phyloP scores from a whole-genome alignment of 345 rosid species.

The Chamaenerion angustifolium region DNA sequence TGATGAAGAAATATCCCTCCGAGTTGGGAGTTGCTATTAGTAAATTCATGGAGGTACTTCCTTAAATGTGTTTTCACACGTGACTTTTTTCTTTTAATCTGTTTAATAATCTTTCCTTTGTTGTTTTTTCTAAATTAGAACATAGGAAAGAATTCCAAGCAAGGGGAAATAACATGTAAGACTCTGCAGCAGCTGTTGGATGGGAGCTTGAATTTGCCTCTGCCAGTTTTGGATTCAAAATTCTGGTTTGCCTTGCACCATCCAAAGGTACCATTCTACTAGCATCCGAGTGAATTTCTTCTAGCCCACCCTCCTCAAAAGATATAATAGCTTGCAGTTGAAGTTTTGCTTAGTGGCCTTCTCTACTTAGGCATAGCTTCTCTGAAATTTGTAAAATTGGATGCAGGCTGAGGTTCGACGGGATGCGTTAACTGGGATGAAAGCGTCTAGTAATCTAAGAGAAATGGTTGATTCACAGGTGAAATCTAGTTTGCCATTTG shows the following conservation, averaged over 20 bases:
- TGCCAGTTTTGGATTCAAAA: constrained; percentile 46
- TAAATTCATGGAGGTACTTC: constrained; percentile 55
- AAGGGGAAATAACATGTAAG: constrained; percentile 35
- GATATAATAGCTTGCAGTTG: no score
- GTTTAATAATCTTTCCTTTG: constrained; percentile 8
- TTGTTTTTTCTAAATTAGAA: constrained; percentile 21
- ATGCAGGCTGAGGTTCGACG: constrained; percentile 65
- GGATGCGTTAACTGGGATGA: constrained; percentile 52
- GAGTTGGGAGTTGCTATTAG: constrained; percentile 40
- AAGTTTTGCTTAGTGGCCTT: not conserved
- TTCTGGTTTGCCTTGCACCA: constrained; percentile 78
- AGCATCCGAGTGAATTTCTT: not conserved
- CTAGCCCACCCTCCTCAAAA: no score
- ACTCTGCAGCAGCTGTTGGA: constrained; percentile 46
- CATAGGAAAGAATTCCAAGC: constrained; percentile 29
- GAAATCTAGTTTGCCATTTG: constrained; percentile 7
- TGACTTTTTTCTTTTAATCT: not conserved
- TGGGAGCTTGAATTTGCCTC: constrained; percentile 35
- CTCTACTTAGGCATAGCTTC: not conserved
- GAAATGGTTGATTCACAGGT: constrained; percentile 46
- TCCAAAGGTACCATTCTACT: constrained; percentile 47
- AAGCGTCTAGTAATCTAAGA: constrained; percentile 30
- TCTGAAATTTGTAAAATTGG: constrained; percentile 6
- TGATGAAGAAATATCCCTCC: constrained; percentile 56
- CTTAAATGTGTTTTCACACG: constrained; percentile 5